A percentile compares a stretch with the other conserved stretches of the same genome.
phyloP scores from a whole-genome alignment of 2,329 filamentous ascomycete genomes.

The Fusarium keratoplasticum region DNA sequence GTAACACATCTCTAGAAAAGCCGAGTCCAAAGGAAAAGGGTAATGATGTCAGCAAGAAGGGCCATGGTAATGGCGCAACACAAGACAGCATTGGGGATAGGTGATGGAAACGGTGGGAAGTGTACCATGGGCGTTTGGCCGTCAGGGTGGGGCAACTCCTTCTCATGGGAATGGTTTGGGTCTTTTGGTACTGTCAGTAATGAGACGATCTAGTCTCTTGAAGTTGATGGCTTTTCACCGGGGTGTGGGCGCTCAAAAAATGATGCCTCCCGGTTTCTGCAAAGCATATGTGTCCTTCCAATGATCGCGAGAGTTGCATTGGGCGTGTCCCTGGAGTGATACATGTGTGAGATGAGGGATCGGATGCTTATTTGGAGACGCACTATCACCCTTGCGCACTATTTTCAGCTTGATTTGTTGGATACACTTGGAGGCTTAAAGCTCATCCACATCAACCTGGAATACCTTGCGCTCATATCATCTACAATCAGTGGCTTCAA shows the following conservation, averaged over 20 bases:
- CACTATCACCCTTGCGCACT: not conserved
- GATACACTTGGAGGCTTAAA: not conserved
- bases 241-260: slow-evolving; percentile 42
- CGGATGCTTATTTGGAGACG: not conserved
- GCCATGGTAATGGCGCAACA: not conserved
- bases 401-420: not conserved
- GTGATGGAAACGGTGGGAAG: slow-evolving; percentile 34
- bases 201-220: slow-evolving; percentile 45
- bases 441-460: not conserved
- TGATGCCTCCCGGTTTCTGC: slow-evolving; percentile 42
- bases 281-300: slow-evolving; percentile 1
- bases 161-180: slow-evolving; percentile 48
- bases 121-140: slow-evolving; percentile 48
- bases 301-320: not conserved
- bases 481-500: not conserved
- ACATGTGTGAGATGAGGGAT: not conserved
- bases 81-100: slow-evolving; percentile 14
- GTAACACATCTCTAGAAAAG: not conserved
- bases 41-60: not conserved
- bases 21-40: not conserved
- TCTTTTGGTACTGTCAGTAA: slow-evolving; percentile 45
- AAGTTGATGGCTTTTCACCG: slow-evolving; percentile 43
- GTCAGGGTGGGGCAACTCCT: slow-evolving; percentile 46
- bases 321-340: not conserved
- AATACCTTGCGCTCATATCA: not conserved